These are phyloP conservation scores for Aspergillus sp. DNA, from an alignment of 2,329 filamentous ascomycete species.

Conservation along the genomic window DNA sequence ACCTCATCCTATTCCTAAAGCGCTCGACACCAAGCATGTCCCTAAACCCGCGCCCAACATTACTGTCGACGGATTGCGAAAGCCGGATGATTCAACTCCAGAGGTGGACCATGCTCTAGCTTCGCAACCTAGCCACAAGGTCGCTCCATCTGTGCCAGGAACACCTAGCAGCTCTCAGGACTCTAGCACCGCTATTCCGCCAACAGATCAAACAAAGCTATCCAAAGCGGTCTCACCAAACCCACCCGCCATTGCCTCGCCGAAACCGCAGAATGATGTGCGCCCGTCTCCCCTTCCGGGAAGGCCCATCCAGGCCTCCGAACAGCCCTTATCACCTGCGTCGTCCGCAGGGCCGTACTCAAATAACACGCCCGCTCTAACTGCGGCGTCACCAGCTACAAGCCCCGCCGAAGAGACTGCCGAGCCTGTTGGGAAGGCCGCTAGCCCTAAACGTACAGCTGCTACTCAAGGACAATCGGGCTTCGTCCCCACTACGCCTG, in stretches of 20 bases:
- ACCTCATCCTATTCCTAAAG: constrained; percentile 11
- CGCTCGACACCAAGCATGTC: constrained; percentile 5
- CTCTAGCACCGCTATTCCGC: constrained; percentile 18
- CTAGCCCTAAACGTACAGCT: constrained; percentile 25
- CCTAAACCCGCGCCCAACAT: constrained; percentile 10
- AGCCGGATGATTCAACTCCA: constrained; percentile 11
- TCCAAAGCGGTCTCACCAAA: constrained; percentile 15
- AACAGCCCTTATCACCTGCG: constrained; percentile 50
- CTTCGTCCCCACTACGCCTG: constrained; percentile 51
- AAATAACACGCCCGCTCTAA: constrained; percentile 68
- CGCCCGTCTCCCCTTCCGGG: constrained; percentile 30
- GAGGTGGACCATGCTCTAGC: constrained; percentile 52
- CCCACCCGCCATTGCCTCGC: constrained; percentile 14
- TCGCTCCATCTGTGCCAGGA: constrained; percentile 18
- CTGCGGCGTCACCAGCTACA: constrained; percentile 69
- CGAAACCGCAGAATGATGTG: constrained; percentile 28
- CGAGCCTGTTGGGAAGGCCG: constrained; percentile 47
- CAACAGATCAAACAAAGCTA: constrained; percentile 21
- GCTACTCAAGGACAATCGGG: constrained; percentile 24
- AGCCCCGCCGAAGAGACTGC: constrained; percentile 66
- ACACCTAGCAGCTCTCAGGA: constrained; percentile 25
- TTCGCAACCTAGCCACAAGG: constrained; percentile 38
- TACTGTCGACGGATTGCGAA: constrained; percentile 14
- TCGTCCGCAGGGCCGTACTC: constrained; percentile 71
- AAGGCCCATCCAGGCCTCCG: constrained; percentile 22